Conservation (phyloP, 371 early-diverging fungal genomes). For the Syncephalastrum sp. region DNA sequence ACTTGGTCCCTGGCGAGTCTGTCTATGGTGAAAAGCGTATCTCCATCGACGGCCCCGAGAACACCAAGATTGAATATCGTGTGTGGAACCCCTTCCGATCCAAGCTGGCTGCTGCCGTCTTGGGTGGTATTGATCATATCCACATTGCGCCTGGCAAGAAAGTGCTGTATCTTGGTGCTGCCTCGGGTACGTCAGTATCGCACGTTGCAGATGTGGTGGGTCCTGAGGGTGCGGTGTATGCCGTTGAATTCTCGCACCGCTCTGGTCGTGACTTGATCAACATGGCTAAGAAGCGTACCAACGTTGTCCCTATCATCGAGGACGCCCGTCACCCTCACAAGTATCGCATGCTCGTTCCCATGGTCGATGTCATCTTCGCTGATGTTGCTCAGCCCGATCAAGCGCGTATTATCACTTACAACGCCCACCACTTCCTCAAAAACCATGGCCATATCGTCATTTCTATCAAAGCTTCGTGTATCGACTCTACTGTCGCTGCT, state of each 20-base stretch:
- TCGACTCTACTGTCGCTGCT: slow-evolving; percentile 99
- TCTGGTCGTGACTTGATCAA: slow-evolving; percentile 99
- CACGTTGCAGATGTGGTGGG: slow-evolving; percentile 99
- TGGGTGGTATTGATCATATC: slow-evolving; percentile 99
- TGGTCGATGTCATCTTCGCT: slow-evolving; percentile 99
- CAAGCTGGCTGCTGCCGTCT: slow-evolving; percentile 99
- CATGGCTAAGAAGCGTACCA: slow-evolving; percentile 99
- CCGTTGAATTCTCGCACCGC: slow-evolving; percentile 99
- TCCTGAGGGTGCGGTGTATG: slow-evolving; percentile 98
- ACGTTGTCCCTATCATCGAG: slow-evolving; percentile 99
- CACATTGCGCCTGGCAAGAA: slow-evolving; percentile 97
- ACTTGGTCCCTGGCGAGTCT: slow-evolving; percentile 97
- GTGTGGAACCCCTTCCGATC: slow-evolving; percentile 99
- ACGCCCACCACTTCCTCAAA: slow-evolving; percentile 99
- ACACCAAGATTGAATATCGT: slow-evolving; percentile 98
- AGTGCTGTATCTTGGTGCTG: slow-evolving; percentile 99
- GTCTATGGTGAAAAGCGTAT: slow-evolving; percentile 99
- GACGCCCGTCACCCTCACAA: slow-evolving; percentile 99
- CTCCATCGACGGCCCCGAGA: slow-evolving; percentile 91
- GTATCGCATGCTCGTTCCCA: slow-evolving; percentile 99
- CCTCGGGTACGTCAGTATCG: slow-evolving; percentile 99
- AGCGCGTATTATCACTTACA: slow-evolving; percentile 98
- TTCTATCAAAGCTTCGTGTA: slow-evolving; percentile 99
- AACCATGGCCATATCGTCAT: slow-evolving; percentile 98
- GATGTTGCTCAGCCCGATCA: slow-evolving; percentile 99